Conservation (phyloP, 2,329 filamentous ascomycete species). For the Myotisia sp. region DNA sequence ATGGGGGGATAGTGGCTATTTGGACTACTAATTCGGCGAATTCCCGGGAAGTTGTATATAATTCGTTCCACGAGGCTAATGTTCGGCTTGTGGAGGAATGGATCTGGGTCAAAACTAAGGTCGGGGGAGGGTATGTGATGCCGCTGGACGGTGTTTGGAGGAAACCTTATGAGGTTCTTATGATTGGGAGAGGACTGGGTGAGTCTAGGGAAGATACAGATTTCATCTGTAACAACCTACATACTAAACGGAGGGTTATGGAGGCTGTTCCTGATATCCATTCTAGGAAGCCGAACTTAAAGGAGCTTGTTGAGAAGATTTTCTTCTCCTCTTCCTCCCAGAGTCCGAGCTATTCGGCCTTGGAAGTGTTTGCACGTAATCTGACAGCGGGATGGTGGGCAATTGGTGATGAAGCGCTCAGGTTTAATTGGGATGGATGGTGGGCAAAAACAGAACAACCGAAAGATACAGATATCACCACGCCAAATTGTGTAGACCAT, state of each 20-base stretch:
- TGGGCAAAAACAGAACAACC: conserved; percentile 25
- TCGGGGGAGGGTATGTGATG: conserved; percentile 38
- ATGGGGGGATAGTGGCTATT: conserved; percentile 36
- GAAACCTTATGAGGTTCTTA: conserved; percentile 47
- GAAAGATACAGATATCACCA: neutral
- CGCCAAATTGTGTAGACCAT: no score
- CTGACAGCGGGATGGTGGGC: conserved; percentile 47
- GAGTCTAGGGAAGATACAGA: conserved; percentile 11
- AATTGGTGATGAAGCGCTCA: conserved; percentile 49
- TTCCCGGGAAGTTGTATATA: conserved; percentile 34
- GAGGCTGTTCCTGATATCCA: conserved; percentile 48
- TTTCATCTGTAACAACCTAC: conserved; percentile 6
- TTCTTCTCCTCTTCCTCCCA: conserved; percentile 20
- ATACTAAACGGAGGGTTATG: conserved; percentile 37
- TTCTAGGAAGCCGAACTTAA: conserved; percentile 51
- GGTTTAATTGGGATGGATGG: conserved; percentile 42
- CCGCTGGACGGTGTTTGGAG: conserved; percentile 41
- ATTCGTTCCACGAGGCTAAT: conserved; percentile 31
- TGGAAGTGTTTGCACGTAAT: conserved; percentile 49
- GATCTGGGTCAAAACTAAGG: conserved; percentile 49
- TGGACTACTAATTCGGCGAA: conserved; percentile 49
- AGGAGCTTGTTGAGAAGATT: conserved; percentile 37
- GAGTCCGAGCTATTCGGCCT: conserved; percentile 30
- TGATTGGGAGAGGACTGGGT: conserved; percentile 26
- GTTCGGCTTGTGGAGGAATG: conserved; percentile 45